Evolutionary conservation across 345 rosid genomes (phyloP).

Genomic region (Hibiscus mutabilis): DNA sequence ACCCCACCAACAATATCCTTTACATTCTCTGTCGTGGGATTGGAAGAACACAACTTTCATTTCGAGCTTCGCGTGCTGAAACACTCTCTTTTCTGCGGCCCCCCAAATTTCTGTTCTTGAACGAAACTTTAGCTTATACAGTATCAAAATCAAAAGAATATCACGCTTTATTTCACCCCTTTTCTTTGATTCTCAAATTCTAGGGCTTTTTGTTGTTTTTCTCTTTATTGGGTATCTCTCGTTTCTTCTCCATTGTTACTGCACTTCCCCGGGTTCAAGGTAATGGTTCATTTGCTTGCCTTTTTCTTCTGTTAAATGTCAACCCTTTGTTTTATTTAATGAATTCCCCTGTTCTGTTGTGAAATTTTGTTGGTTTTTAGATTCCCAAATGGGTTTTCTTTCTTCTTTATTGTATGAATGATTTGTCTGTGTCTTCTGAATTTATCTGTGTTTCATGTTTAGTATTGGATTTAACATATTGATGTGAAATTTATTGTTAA

Average conservation of each 20-base stretch:
- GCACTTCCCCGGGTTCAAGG: conserved; percentile 16
- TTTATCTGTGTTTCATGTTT: neutral
- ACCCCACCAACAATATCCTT: no score
- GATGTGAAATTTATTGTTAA: neutral
- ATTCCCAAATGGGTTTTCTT: neutral
- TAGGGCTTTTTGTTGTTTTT: conserved; percentile 10
- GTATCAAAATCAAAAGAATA: neutral
- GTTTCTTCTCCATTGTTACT: conserved; percentile 6
- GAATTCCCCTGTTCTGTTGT: neutral
- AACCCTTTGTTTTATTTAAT: neutral
- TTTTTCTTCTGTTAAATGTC: neutral
- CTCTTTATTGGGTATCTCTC: conserved; percentile 12
- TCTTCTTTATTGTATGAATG: neutral
- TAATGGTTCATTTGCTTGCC: neutral
- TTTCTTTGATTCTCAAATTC: conserved; percentile 9
- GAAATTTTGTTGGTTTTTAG: neutral
- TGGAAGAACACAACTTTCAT: no score
- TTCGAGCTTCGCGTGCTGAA: no score
- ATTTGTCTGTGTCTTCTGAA: neutral
- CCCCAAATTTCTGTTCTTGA: no score
- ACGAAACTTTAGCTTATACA: no score
- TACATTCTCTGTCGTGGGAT: no score
- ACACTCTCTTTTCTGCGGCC: no score
- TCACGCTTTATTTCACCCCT: conserved; percentile 15
- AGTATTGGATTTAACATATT: neutral